phyloP scores from a whole-genome alignment of 306 rosid species.

The Inga leiocalycina region DNA sequence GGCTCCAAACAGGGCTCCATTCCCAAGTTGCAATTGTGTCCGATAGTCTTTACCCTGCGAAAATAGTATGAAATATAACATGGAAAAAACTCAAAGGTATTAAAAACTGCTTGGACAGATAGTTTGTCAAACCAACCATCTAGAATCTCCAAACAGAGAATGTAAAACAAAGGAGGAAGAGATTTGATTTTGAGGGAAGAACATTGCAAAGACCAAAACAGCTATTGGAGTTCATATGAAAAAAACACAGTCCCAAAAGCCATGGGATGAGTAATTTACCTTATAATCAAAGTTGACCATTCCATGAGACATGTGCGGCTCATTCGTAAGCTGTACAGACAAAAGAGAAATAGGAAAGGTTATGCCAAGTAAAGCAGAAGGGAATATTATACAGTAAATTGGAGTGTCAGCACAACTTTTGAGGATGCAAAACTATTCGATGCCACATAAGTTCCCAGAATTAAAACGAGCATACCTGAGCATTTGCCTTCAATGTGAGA shows the following conservation, averaged over 20 bases:
- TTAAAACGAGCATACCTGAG: constrained; percentile 57
- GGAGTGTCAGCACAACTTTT: not conserved
- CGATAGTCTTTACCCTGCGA: constrained; percentile 84
- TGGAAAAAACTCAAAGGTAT: not conserved
- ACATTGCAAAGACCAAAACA: not conserved
- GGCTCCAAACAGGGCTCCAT: constrained; percentile 91
- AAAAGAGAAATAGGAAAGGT: not conserved
- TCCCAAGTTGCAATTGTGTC: constrained; percentile 91
- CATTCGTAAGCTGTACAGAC: constrained; percentile 73
- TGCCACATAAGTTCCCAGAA: not conserved
- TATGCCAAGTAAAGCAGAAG: not conserved
- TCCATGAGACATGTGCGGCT: constrained; percentile 99
- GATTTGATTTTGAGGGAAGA: not conserved
- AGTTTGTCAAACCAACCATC: not conserved
- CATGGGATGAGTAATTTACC: constrained; percentile 43
- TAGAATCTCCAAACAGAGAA: not conserved
- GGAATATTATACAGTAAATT: not conserved
- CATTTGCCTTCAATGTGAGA: constrained; percentile 84
- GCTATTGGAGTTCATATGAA: not conserved
- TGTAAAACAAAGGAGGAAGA: not conserved
- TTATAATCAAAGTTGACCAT: constrained; percentile 89
- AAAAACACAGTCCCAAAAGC: not conserved
- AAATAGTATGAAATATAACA: constrained; percentile 22
- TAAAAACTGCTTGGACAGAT: not conserved
- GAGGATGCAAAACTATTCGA: not conserved